Evolutionary conservation across 2,329 filamentous ascomycete species (phyloP), one percentile per base, ranked within the genome.

Genomic region (Sporothrix sp.): DNA sequence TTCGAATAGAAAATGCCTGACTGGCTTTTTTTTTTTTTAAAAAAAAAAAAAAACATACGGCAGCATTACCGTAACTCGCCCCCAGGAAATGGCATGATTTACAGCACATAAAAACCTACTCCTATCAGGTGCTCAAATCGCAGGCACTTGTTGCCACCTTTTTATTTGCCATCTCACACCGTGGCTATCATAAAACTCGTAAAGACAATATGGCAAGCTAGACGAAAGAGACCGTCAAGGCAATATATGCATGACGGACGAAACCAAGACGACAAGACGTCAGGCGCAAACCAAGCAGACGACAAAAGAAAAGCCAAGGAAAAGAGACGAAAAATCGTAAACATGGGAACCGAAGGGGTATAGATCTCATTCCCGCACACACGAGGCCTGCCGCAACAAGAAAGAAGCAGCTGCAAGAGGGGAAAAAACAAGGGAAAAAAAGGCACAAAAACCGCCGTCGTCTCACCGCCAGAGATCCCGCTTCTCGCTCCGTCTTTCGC

Each of bases 391-490:
- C 16, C 14, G n/a, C 7, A 23, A 39, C 7, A 39, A 48, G 9
- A 18, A 10, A 37, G 7, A 28, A 40, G 14, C 13, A 4, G 21
- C 1, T 16, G 8, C 4, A 14, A 7, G 27, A 20, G 16, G 2
- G 13, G 11, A 35, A 25, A 42, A 4, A n/a, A 21, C 7, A 38
- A 47, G 20, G 21, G 23, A 23, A 23, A 30, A 37, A 37, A 21
- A 23, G 18, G n/a, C 16, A 25, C 38, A 37, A 16, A 27, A 33
- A 20, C 21, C n/a, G 20, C 18, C 18, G 18, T 7, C 8, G 5
- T 1, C 6, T 65, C 57, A 71, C 50, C 69, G 64, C 71, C 70
- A 73, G 9, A 73, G 60, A 53, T 73, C 70, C 50, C 64, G 62
- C 44, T 64, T 64, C 27, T 67, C 66, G 48, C 57, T 60, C 52